Conservation (phyloP, 2,329 filamentous ascomycete species). For the Fusarium sterilihyphosum region DNA sequence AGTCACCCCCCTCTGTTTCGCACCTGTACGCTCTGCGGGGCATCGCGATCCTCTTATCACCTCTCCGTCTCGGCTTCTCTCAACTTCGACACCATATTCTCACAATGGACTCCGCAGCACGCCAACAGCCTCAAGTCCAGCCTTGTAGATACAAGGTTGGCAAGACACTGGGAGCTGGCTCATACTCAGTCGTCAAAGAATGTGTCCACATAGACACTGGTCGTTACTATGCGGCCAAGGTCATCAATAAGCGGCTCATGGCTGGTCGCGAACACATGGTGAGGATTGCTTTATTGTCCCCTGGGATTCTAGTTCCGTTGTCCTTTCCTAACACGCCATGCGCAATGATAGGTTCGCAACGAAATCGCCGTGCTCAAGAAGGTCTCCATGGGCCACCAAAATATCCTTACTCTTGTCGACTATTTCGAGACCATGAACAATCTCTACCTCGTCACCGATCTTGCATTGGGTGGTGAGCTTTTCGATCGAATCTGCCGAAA, state of each 20-base stretch:
- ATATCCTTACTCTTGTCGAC: conserved; percentile 96
- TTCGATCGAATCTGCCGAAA: conserved; percentile 99
- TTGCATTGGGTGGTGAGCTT: conserved; percentile 93
- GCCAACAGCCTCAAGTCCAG: conserved; percentile 73
- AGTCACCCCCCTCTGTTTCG: background rate
- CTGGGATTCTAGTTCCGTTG: background rate
- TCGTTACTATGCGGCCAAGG: conserved; percentile 97
- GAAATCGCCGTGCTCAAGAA: conserved; percentile 97
- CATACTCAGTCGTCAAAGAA: conserved; percentile 98
- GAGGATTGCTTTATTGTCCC: conserved; percentile 35
- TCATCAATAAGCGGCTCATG: conserved; percentile 99
- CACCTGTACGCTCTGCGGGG: conserved; percentile 26
- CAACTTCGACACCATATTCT: conserved; percentile 7
- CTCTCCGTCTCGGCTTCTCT: background rate
- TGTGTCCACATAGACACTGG: conserved; percentile 98
- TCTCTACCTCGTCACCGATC: conserved; percentile 95
- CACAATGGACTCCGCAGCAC: conserved; percentile 39
- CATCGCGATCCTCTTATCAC: conserved; percentile 21
- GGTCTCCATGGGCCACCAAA: conserved; percentile 99
- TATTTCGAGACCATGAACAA: conserved; percentile 99
- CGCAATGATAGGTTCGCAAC: conserved; percentile 78
- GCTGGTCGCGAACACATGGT: conserved; percentile 98
- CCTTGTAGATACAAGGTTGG: conserved; percentile 98
- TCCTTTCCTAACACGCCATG: conserved; percentile 22
- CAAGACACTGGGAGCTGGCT: conserved; percentile 95